Conservation (phyloP, 1,139 yeast species). For the Geotrichum australiense region DNA sequence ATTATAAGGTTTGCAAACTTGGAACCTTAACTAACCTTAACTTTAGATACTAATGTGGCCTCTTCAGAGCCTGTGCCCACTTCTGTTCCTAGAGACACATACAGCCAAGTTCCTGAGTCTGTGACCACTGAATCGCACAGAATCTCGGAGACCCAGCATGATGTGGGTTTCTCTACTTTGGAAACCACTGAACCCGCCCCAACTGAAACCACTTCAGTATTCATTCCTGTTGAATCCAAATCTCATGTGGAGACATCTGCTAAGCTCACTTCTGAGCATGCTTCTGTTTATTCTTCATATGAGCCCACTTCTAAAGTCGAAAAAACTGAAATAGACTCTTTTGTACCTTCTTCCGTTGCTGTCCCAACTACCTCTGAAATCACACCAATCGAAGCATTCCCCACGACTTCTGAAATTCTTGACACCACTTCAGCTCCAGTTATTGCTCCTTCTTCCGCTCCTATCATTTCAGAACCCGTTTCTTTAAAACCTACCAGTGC, state of each 20-base stretch:
- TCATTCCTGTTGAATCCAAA: no score
- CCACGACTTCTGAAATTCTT: slow-evolving; percentile 24
- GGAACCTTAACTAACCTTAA: background rate
- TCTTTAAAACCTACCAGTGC: background rate
- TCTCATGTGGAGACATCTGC: background rate
- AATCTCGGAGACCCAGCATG: no score
- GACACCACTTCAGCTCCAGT: slow-evolving; percentile 4
- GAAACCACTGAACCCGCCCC: background rate
- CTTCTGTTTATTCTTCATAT: background rate
- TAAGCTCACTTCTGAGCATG: background rate
- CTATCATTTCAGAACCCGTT: background rate
- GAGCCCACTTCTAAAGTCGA: no score
- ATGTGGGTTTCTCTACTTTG: background rate
- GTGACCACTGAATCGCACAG: no score
- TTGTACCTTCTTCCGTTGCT: background rate
- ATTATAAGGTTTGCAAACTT: background rate
- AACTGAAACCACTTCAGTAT: no score
- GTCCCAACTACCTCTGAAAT: background rate
- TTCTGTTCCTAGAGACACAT: background rate
- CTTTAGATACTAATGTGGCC: background rate
- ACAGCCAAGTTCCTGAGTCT: no score
- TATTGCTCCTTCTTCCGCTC: slow-evolving; percentile 4
- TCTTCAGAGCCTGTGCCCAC: background rate
- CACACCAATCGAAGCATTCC: no score
- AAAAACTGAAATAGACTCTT: no score